These are phyloP conservation scores for Globisporangium paddicum DNA, from an alignment of 352 stramenopile species.

Conservation along the genomic window DNA sequence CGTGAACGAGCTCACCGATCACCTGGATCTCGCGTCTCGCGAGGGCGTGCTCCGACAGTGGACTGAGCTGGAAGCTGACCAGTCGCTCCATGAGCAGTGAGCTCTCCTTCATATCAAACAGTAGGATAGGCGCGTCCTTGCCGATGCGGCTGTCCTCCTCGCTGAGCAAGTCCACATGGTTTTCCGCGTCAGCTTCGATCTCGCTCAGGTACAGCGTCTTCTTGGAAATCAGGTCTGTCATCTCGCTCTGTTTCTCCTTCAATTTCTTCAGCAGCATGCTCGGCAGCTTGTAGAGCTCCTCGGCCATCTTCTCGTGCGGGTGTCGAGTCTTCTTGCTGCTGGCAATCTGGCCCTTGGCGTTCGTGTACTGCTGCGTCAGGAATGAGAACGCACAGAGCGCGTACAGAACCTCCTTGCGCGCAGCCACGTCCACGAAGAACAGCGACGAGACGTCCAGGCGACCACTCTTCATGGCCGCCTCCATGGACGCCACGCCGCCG, in stretches of 20 bases:
- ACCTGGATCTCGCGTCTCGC: conserved; percentile 61
- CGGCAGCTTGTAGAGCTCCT: conserved; percentile 65
- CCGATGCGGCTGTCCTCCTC: conserved; percentile 58
- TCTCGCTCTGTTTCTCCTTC: conserved; percentile 37
- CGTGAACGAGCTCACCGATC: conserved; percentile 47
- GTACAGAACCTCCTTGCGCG: conserved; percentile 69
- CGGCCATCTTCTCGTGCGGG: conserved; percentile 44
- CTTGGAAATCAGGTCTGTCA: conserved; percentile 53
- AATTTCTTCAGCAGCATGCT: conserved; percentile 59
- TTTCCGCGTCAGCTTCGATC: conserved; percentile 46
- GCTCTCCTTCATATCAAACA: conserved; percentile 81
- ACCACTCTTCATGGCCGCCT: conserved; percentile 73
- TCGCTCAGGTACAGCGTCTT: conserved; percentile 77
- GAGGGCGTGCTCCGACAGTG: conserved; percentile 62
- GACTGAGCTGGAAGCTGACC: conserved; percentile 76
- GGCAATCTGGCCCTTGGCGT: conserved; percentile 15
- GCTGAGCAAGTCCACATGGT: conserved; percentile 45
- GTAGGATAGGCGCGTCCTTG: conserved; percentile 72
- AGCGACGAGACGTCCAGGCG: conserved; percentile 70
- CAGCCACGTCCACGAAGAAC: conserved; percentile 64
- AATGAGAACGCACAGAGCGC: conserved; percentile 81
- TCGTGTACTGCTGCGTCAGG: conserved; percentile 50
- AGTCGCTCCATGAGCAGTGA: conserved; percentile 55
- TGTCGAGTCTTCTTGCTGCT: conserved; percentile 2
- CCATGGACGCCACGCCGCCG: conserved; percentile 65